Evolutionary conservation across 148 eudicot genomes (phyloP).

Genomic region (Amaranthus palmeri): DNA sequence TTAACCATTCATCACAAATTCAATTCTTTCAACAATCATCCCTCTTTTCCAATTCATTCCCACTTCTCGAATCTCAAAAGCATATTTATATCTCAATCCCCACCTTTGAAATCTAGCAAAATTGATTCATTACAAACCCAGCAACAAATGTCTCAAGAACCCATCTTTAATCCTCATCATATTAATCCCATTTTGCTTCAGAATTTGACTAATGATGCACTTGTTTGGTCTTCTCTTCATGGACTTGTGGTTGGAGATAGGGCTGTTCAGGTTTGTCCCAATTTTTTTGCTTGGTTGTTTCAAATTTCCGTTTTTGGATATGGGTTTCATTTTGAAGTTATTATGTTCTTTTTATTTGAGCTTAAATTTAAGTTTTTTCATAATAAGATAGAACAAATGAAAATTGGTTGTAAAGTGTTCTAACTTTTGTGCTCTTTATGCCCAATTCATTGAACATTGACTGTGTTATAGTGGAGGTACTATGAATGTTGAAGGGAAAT

Average conservation of each 20-base stretch:
- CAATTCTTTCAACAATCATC: background rate
- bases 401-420: background rate
- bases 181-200: slow-evolving; percentile 52
- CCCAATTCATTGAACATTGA: too few relatives aligned
- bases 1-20: slow-evolving; percentile 17
- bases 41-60: slow-evolving; percentile 7
- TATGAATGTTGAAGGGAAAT: too few relatives aligned
- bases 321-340: slow-evolving; percentile 8
- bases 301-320: background rate
- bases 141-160: slow-evolving; percentile 19
- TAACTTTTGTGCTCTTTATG: too few relatives aligned
- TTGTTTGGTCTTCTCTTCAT: slow-evolving; percentile 81
- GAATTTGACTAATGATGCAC: slow-evolving; percentile 58
- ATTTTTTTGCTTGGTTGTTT: background rate
- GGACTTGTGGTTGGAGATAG: slow-evolving; percentile 88
- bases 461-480: too few relatives aligned
- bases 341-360: background rate
- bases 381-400: background rate
- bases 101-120: slow-evolving; percentile 26
- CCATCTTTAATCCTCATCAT: slow-evolving; percentile 48
- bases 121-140: slow-evolving; percentile 24
- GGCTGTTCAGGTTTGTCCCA: slow-evolving; percentile 45
- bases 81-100: slow-evolving; percentile 25
- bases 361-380: background rate
- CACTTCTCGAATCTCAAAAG: slow-evolving; percentile 9